Evolutionary conservation across 176 grass and related monocot genomes (phyloP).

Genomic region (Chrysopogon serrulatus): DNA sequence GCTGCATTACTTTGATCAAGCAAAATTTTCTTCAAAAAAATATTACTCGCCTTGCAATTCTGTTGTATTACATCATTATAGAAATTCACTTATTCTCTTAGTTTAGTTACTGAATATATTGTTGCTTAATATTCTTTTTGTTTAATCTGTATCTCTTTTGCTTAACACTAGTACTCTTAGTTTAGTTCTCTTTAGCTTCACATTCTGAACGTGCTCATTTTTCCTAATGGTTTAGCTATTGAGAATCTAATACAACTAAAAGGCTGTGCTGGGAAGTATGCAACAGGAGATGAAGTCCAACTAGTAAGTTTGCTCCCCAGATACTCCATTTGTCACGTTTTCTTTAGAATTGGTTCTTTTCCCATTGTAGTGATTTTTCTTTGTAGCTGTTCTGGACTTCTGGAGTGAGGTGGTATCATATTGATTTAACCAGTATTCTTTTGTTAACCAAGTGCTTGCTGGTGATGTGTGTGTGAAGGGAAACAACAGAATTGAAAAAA

Average conservation of each 20-base stretch:
- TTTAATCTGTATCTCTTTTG: background rate
- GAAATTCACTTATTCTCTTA: background rate
- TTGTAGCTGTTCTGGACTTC: background rate
- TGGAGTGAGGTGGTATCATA: background rate
- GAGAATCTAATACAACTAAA: conserved; percentile 57
- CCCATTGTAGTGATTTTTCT: background rate
- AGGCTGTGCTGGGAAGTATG: conserved; percentile 58
- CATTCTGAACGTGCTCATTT: conserved; percentile 2
- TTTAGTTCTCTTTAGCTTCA: too few relatives aligned
- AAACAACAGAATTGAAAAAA: background rate
- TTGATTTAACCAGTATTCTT: background rate
- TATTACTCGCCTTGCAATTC: background rate
- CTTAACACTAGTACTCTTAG: too few relatives aligned
- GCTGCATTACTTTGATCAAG: background rate
- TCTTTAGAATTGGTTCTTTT: background rate
- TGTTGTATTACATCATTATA: background rate
- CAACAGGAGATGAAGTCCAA: conserved; percentile 72
- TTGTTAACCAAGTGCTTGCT: background rate
- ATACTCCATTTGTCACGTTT: background rate
- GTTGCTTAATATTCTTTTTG: background rate
- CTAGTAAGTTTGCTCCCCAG: conserved; percentile 42
- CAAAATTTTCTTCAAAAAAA: conserved; percentile 4
- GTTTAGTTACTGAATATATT: background rate
- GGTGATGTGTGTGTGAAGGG: background rate
- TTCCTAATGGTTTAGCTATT: conserved; percentile 39